Evolutionary conservation across 2,329 filamentous ascomycete genomes (phyloP).

Genomic region (Scytalidium sp.): DNA sequence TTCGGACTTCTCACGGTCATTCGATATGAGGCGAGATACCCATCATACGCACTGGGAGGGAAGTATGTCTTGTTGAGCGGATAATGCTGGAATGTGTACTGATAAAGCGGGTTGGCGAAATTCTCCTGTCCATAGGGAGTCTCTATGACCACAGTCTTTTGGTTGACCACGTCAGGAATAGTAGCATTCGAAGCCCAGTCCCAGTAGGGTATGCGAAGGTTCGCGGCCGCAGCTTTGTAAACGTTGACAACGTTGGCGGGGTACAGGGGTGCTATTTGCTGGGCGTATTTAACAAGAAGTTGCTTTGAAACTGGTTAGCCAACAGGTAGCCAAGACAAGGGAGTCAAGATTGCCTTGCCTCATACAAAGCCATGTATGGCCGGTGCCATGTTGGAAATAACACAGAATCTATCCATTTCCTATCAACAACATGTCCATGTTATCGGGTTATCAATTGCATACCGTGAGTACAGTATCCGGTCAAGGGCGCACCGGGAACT

Average conservation of each 20-base stretch:
- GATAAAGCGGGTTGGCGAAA: slow-evolving; percentile 50
- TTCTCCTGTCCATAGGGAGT: slow-evolving; percentile 15
- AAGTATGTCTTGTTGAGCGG: slow-evolving; percentile 31
- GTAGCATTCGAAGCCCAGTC: slow-evolving; percentile 43
- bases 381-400: slow-evolving; percentile 48
- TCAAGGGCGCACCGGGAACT: slow-evolving; percentile 7
- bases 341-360: slow-evolving; percentile 35
- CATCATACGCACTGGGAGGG: slow-evolving; percentile 26
- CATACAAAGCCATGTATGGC: slow-evolving; percentile 50
- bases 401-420: slow-evolving; percentile 10
- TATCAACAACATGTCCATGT: neutral
- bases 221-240: slow-evolving; percentile 41
- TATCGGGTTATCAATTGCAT: neutral
- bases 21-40: slow-evolving; percentile 24
- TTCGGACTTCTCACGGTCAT: slow-evolving; percentile 30
- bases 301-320: slow-evolving; percentile 36
- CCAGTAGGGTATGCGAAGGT: slow-evolving; percentile 46
- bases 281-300: slow-evolving; percentile 44
- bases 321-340: neutral
- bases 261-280: slow-evolving; percentile 37
- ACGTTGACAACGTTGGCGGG: slow-evolving; percentile 13
- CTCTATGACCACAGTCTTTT: slow-evolving; percentile 26
- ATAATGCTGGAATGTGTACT: slow-evolving; percentile 43
- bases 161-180: slow-evolving; percentile 34
- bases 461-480: slow-evolving; percentile 28